A percentile compares a stretch with the other conserved stretches of the same genome.
phyloP scores from a whole-genome alignment of 768 basidiomycete species.

The Suillus alpinus region DNA sequence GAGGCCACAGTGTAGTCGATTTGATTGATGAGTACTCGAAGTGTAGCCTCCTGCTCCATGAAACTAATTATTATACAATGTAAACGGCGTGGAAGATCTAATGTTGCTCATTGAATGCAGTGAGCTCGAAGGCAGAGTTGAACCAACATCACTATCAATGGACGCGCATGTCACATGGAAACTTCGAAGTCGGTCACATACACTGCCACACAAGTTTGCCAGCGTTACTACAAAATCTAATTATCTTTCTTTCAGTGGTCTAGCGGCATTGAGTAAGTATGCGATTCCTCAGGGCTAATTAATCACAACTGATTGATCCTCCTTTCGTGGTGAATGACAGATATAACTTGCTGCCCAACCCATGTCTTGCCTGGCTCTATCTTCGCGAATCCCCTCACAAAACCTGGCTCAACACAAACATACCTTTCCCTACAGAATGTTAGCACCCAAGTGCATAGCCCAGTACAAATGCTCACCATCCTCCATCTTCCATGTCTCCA shows the following conservation, averaged over 20 bases:
- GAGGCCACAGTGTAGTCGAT: conserved; percentile 63
- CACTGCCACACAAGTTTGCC: background rate
- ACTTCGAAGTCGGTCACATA: no score
- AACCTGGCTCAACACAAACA: conserved; percentile 91
- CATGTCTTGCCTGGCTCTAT: conserved; percentile 67
- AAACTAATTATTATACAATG: background rate
- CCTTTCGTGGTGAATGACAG: conserved; percentile 36
- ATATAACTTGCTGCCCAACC: conserved; percentile 73
- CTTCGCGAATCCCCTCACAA: conserved; percentile 67
- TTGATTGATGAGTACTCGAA: conserved; percentile 47
- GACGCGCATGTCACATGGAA: background rate
- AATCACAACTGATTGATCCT: conserved; percentile 20
- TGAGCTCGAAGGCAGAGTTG: no score
- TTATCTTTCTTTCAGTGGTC: background rate
- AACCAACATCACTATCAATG: background rate
- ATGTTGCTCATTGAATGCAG: background rate
- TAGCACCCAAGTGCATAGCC: conserved; percentile 7
- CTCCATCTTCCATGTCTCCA: conserved; percentile 84
- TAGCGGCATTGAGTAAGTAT: background rate
- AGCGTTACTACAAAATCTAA: background rate
- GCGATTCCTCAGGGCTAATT: background rate
- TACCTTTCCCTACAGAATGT: conserved; percentile 61
- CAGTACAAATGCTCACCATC: conserved; percentile 57
- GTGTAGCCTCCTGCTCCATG: conserved; percentile 20
- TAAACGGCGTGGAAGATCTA: background rate